phyloP scores from a whole-genome alignment of 179 eudicot species.

The Amaranthus tricolor region DNA sequence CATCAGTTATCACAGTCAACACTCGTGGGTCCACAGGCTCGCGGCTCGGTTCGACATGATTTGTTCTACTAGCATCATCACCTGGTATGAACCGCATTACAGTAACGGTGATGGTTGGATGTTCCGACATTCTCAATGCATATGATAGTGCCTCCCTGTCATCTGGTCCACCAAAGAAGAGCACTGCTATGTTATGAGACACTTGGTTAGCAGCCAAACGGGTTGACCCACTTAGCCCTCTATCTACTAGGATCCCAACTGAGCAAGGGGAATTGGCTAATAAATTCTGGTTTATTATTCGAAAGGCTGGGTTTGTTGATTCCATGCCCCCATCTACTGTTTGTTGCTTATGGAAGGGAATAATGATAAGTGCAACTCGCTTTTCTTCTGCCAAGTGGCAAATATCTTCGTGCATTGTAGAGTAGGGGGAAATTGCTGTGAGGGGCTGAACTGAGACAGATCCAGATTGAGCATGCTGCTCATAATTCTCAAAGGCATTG shows the following conservation, averaged over 20 bases:
- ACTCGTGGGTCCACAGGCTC: slow-evolving; percentile 25
- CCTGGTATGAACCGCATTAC: slow-evolving; percentile 51
- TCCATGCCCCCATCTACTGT: slow-evolving; percentile 58
- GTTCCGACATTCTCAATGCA: slow-evolving; percentile 47
- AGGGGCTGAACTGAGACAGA: slow-evolving; percentile 41
- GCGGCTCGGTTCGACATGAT: slow-evolving; percentile 18
- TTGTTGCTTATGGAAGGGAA: slow-evolving; percentile 59
- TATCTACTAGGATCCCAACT: slow-evolving; percentile 53
- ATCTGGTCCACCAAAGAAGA: slow-evolving; percentile 63
- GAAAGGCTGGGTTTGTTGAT: slow-evolving; percentile 39
- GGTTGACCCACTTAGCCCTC: slow-evolving; percentile 47
- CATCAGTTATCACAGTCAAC: slow-evolving; percentile 35
- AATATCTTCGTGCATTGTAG: slow-evolving; percentile 54
- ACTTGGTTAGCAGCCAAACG: slow-evolving; percentile 31
- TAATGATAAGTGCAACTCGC: slow-evolving; percentile 38
- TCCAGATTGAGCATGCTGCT: slow-evolving; percentile 23
- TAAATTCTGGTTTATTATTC: slow-evolving; percentile 42
- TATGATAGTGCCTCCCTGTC: slow-evolving; percentile 61
- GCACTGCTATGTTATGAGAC: slow-evolving; percentile 43
- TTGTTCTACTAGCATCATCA: slow-evolving; percentile 24
- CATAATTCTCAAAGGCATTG: slow-evolving; percentile 44
- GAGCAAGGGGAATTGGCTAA: slow-evolving; percentile 56
- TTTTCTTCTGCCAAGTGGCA: slow-evolving; percentile 52
- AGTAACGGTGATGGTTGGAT: slow-evolving; percentile 31
- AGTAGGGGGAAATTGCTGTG: slow-evolving; percentile 52